Percentiles rank a stretch among this genome's conserved stretches.
phyloP scores from a whole-genome alignment of 2,329 filamentous ascomycete species.

The Alternaria viburni region DNA sequence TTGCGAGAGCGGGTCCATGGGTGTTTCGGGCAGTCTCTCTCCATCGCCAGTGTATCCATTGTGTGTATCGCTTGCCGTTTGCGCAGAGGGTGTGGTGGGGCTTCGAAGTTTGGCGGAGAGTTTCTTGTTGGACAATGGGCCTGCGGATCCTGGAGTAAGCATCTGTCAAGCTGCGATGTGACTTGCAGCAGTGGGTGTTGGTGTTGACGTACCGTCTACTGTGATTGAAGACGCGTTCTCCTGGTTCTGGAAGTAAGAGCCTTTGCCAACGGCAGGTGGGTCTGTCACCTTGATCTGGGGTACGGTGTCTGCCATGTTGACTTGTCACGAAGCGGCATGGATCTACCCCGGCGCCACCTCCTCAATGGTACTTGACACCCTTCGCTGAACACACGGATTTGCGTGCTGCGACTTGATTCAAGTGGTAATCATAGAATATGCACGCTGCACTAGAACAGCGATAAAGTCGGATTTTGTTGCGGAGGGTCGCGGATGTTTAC shows the following conservation, averaged over 20 bases:
- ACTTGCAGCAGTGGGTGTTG: background rate
- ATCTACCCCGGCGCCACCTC: conserved; percentile 4
- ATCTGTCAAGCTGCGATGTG: conserved; percentile 1
- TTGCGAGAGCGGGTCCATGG: conserved; percentile 72
- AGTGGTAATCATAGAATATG: background rate
- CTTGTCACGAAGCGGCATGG: conserved; percentile 20
- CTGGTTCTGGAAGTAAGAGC: conserved; percentile 35
- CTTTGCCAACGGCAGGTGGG: conserved; percentile 43
- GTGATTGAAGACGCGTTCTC: conserved; percentile 29
- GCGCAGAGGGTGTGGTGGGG: conserved; percentile 28
- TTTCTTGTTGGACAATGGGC: conserved; percentile 33
- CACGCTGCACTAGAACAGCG: background rate
- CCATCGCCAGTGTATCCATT: conserved; percentile 27
- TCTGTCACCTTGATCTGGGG: conserved; percentile 55
- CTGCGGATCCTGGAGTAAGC: conserved; percentile 28
- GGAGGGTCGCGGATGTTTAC: conserved; percentile 23
- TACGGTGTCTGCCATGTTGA: conserved; percentile 47
- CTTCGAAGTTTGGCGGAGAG: conserved; percentile 34
- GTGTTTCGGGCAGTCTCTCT: conserved; percentile 42
- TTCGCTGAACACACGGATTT: background rate
- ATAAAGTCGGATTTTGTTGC: conserved; percentile 10
- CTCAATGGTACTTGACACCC: background rate
- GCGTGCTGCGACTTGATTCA: background rate
- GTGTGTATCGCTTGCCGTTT: conserved; percentile 22
- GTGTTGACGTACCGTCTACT: conserved; percentile 32